phyloP scores from a whole-genome alignment of 2,329 filamentous ascomycete genomes.

The Macroventuria anomochaeta region DNA sequence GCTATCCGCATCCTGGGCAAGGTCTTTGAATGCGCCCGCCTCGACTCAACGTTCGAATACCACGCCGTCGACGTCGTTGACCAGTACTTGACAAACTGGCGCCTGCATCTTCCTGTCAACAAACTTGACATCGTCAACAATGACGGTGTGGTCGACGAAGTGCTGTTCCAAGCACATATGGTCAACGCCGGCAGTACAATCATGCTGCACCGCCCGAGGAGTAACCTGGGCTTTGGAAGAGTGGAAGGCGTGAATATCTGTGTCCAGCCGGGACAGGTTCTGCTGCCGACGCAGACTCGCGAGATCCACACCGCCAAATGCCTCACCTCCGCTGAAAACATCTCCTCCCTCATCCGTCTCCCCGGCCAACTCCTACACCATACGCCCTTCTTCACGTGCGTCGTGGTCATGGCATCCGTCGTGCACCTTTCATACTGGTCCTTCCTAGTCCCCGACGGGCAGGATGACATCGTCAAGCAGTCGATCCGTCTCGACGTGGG shows the following conservation, averaged over 20 bases:
- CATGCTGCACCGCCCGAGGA: slow-evolving; percentile 53
- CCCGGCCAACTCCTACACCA: slow-evolving; percentile 75
- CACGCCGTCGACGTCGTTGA: slow-evolving; percentile 63
- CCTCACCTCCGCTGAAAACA: slow-evolving; percentile 76
- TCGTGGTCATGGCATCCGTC: slow-evolving; percentile 49
- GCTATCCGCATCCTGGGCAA: slow-evolving; percentile 79
- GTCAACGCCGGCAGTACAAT: slow-evolving; percentile 59
- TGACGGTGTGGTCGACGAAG: slow-evolving; percentile 75
- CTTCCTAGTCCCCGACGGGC: slow-evolving; percentile 55
- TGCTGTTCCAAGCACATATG: slow-evolving; percentile 92
- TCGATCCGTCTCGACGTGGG: slow-evolving; percentile 80
- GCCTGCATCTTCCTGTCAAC: slow-evolving; percentile 74
- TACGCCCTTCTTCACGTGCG: slow-evolving; percentile 56
- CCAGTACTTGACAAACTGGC: slow-evolving; percentile 74
- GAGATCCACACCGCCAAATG: slow-evolving; percentile 79
- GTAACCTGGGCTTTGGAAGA: slow-evolving; percentile 46
- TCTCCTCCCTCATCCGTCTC: slow-evolving; percentile 76
- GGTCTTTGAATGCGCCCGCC: slow-evolving; percentile 64
- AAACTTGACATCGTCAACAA: slow-evolving; percentile 74
- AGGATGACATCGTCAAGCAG: slow-evolving; percentile 73
- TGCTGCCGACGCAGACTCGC: slow-evolving; percentile 60
- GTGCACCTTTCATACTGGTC: slow-evolving; percentile 72
- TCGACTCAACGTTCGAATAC: slow-evolving; percentile 48
- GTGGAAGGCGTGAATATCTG: slow-evolving; percentile 64
- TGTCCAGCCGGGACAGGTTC: slow-evolving; percentile 61